phyloP scores from a whole-genome alignment of 768 basidiomycete species.

The Mycena polygramma region DNA sequence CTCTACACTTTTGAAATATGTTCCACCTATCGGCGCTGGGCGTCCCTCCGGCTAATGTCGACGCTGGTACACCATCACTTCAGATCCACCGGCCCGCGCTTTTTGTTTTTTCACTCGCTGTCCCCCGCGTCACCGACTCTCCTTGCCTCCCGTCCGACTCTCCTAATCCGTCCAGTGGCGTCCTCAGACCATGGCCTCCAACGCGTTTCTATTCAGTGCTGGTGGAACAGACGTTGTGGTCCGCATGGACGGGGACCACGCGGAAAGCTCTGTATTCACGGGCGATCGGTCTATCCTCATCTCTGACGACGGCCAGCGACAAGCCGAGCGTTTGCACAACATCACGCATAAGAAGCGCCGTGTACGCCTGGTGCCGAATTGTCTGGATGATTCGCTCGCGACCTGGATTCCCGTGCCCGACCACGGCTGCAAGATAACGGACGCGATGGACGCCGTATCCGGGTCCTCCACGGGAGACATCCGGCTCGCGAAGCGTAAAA shows the following conservation, averaged over 20 bases:
- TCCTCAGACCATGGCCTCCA: no score
- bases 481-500: not conserved
- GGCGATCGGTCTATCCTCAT: conserved; percentile 9
- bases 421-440: not conserved
- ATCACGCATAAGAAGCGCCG: conserved; percentile 8
- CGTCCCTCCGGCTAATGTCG: no score
- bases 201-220: no score
- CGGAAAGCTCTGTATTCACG: not conserved
- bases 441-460: not conserved
- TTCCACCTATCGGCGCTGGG: no score
- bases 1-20: no score
- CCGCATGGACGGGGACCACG: not conserved
- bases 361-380: not conserved
- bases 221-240: not conserved
- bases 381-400: not conserved
- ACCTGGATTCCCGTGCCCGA: conserved; percentile 7
- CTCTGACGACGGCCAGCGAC: conserved; percentile 7
- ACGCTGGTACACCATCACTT: no score
- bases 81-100: no score
- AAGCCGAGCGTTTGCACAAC: not conserved
- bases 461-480: not conserved
- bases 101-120: no score
- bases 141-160: no score
- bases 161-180: no score
- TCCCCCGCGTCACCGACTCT: no score